Evolutionary conservation across 1,284 basidiomycete species (phyloP), one percentile per base, ranked within the genome.

Genomic region (Boletus chippewaensis): DNA sequence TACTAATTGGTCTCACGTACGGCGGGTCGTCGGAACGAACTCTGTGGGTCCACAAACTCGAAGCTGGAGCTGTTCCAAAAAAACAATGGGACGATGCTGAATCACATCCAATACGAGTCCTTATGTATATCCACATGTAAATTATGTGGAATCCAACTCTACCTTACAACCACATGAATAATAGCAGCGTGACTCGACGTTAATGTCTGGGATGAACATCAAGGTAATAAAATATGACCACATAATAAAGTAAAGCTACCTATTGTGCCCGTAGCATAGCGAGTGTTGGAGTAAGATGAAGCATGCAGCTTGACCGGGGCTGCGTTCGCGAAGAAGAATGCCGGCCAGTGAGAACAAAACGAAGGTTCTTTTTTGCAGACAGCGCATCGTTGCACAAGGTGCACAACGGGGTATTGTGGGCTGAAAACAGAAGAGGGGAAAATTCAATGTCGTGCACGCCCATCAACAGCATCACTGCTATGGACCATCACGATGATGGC

Each of bases 211-310:
- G 44, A 52, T 49, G 54, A 55, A 45, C 55, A 63, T 55, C 47
- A 53, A 43, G 53, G 48, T 51, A 54, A 69, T 67, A 68, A 66
- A 62, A 54, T 58, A 64, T 46, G 32, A 47, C 50, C 61, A 55
- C 53, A 51, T 58, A 65, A 54, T 51, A 55, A 52, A 45, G 29
- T 10, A 50, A 46, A 56, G 51, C 54, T 47, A 62, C 58, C 51
- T 53, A 61, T 60, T 31, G 49, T 54, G 44, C 31, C 39, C 45
- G 32, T 54, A 64, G 45, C 34, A 31, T 54, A 54, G 39, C 45
- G 47, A 41, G 34, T 26, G 38, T 48, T 40, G 47, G 32, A 34
- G 50, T 40, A 29, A 38, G 41, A 53, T 45, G 24, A 48, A 51
- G 43, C 24, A 38, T 46, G 13, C 50, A 52, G 34, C 40, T 41